Percentiles rank a stretch among this genome's conserved stretches.
These are phyloP conservation scores for Cladophialophora exuberans DNA, from an alignment of 2,329 filamentous ascomycete genomes.

Conservation along the genomic window DNA sequence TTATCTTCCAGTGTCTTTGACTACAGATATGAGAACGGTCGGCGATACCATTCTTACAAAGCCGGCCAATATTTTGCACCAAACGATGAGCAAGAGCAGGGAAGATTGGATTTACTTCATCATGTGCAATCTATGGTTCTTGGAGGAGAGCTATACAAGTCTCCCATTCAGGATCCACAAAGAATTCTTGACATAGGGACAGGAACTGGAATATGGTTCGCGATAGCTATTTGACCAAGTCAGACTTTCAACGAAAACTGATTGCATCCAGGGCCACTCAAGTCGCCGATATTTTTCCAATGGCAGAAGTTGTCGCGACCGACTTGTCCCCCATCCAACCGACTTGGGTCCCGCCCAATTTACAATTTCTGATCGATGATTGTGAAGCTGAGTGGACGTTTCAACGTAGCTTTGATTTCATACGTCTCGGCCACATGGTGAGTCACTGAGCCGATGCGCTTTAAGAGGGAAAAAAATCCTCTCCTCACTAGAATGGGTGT, in stretches of 20 bases:
- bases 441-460: background rate
- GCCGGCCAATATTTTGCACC: conserved; percentile 35
- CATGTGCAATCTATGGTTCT: conserved; percentile 47
- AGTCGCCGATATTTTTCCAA: conserved; percentile 35
- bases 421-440: conserved; percentile 42
- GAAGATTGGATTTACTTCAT: conserved; percentile 38
- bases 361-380: conserved; percentile 50
- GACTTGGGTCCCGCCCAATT: conserved; percentile 46
- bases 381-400: conserved; percentile 47
- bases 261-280: conserved; percentile 38
- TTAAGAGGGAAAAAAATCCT: too few species aligned
- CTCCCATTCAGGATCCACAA: conserved; percentile 42
- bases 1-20: conserved; percentile 37
- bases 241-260: conserved; percentile 29
- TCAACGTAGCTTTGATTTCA: conserved; percentile 43
- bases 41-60: conserved; percentile 33
- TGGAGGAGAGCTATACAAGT: conserved; percentile 23
- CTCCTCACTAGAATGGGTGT: too few species aligned
- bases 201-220: conserved; percentile 64
- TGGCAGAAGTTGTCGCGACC: conserved; percentile 35
- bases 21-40: conserved; percentile 41
- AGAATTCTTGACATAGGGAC: conserved; percentile 62
- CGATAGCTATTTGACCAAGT: conserved; percentile 30
- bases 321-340: conserved; percentile 38
- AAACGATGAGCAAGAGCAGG: conserved; percentile 42